Percentiles rank a stretch among this genome's conserved stretches.
phyloP scores from a whole-genome alignment of 768 basidiomycete genomes.

The Melanogaster broomeanus region DNA sequence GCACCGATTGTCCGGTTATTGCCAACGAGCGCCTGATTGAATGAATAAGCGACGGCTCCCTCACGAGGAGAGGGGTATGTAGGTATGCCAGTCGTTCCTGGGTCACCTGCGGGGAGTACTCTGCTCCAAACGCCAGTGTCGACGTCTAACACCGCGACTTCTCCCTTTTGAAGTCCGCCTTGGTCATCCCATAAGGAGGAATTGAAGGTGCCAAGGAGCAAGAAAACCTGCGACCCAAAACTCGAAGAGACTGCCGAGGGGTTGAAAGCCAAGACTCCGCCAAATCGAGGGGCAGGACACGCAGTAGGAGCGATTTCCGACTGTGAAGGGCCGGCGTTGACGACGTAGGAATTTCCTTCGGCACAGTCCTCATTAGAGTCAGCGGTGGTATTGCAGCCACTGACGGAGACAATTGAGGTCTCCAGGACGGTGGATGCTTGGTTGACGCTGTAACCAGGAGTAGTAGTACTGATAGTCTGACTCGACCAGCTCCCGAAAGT shows the following conservation, averaged over 20 bases:
- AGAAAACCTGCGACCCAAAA: constrained; percentile 65
- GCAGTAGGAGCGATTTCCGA: constrained; percentile 41
- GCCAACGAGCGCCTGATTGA: constrained; percentile 56
- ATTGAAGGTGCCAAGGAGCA: constrained; percentile 70
- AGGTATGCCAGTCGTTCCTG: constrained; percentile 42
- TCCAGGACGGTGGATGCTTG: constrained; percentile 62
- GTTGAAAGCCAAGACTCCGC: constrained; percentile 63
- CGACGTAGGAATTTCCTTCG: constrained; percentile 56
- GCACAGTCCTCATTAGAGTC: constrained; percentile 51
- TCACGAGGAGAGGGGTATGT: constrained; percentile 67
- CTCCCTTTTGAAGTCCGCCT: constrained; percentile 60
- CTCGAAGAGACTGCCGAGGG: constrained; percentile 42
- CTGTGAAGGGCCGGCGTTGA: constrained; percentile 30
- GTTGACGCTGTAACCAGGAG: constrained; percentile 36
- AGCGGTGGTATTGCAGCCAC: constrained; percentile 59
- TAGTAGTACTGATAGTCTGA: constrained; percentile 39
- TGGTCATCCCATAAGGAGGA: constrained; percentile 66
- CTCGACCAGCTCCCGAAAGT: constrained; percentile 62
- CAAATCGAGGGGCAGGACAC: constrained; percentile 69
- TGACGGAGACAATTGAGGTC: constrained; percentile 52
- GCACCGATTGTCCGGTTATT: constrained; percentile 45
- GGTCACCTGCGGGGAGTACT: constrained; percentile 75
- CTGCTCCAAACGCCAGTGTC: constrained; percentile 69
- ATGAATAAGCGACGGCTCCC: constrained; percentile 69
- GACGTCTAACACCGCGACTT: constrained; percentile 70